Conservation (phyloP, 2,329 filamentous ascomycete species). For the Cordyceps tenuipes region DNA sequence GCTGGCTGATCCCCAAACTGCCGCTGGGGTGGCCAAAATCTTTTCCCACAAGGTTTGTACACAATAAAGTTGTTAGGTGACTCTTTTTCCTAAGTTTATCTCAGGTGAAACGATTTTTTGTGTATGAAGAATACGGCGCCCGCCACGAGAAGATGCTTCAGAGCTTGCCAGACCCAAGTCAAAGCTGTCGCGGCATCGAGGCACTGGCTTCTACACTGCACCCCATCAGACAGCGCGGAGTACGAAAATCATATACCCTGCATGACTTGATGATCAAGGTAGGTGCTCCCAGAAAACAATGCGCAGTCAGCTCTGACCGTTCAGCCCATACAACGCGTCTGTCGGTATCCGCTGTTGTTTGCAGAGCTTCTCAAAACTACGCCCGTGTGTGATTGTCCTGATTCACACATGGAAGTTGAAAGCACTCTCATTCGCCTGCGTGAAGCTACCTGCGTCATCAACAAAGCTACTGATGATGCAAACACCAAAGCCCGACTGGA, state of each 20-base stretch:
- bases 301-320: neutral
- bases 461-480: conserved; percentile 72
- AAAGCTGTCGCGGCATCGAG: conserved; percentile 75
- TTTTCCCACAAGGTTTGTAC: conserved; percentile 49
- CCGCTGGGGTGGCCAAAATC: conserved; percentile 51
- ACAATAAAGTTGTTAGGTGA: neutral
- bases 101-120: conserved; percentile 72
- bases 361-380: conserved; percentile 75
- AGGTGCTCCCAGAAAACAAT: conserved; percentile 15
- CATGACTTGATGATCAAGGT: conserved; percentile 89
- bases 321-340: conserved; percentile 85
- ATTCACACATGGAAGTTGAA: conserved; percentile 71
- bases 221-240: conserved; percentile 56
- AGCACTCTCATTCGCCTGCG: conserved; percentile 63
- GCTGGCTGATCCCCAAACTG: conserved; percentile 49
- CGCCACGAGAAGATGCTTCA: conserved; percentile 82
- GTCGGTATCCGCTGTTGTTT: conserved; percentile 84
- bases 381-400: conserved; percentile 75
- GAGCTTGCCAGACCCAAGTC: conserved; percentile 62
- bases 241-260: conserved; percentile 69
- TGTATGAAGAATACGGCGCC: conserved; percentile 86
- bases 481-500: conserved; percentile 62
- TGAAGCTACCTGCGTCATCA: conserved; percentile 70
- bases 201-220: conserved; percentile 67
- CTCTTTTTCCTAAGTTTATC: neutral